These are phyloP conservation scores for Talaromyces trachyspermus DNA, from an alignment of 495 filamentous ascomycete genomes.

Conservation along the genomic window DNA sequence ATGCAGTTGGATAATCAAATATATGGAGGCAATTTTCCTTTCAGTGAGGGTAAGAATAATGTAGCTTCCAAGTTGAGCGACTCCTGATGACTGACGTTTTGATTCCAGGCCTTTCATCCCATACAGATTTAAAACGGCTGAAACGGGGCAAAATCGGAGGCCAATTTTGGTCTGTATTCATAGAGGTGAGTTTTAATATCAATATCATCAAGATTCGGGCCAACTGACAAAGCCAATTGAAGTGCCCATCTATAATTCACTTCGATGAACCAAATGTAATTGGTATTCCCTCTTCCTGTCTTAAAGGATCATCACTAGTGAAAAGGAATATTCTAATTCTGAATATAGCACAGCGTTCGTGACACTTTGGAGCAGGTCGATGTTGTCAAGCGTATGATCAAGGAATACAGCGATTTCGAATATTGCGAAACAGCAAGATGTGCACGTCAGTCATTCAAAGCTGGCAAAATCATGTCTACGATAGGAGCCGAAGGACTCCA, in stretches of 20 bases:
- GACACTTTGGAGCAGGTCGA: conserved; percentile 32
- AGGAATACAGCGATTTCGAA: conserved; percentile 11
- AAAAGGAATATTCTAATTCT: too few species aligned
- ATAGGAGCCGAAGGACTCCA: conserved; percentile 20
- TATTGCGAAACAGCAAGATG: neutral
- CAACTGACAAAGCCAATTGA: too few species aligned
- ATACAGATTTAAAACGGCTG: conserved; percentile 27
- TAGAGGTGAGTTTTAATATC: conserved; percentile 6
- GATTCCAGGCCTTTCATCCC: conserved; percentile 14
- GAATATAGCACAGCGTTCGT: too few species aligned
- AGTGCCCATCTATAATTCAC: conserved; percentile 10
- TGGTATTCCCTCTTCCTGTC: too few species aligned
- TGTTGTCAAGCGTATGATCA: conserved; percentile 20
- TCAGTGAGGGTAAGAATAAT: too few species aligned
- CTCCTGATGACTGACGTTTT: too few species aligned
- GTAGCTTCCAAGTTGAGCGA: too few species aligned
- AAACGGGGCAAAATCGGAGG: conserved; percentile 52
- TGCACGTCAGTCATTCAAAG: conserved; percentile 5
- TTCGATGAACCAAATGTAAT: too few species aligned
- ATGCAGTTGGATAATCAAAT: conserved; percentile 1
- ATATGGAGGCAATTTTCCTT: neutral
- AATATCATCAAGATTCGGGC: conserved; percentile 1
- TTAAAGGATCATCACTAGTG: too few species aligned
- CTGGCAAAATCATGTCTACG: conserved; percentile 17
- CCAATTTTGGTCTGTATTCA: conserved; percentile 28